Evolutionary conservation across 192 early-diverging fungal species (phyloP), one percentile per base, ranked within the genome.

Genomic region (Thamnidium elegans): DNA sequence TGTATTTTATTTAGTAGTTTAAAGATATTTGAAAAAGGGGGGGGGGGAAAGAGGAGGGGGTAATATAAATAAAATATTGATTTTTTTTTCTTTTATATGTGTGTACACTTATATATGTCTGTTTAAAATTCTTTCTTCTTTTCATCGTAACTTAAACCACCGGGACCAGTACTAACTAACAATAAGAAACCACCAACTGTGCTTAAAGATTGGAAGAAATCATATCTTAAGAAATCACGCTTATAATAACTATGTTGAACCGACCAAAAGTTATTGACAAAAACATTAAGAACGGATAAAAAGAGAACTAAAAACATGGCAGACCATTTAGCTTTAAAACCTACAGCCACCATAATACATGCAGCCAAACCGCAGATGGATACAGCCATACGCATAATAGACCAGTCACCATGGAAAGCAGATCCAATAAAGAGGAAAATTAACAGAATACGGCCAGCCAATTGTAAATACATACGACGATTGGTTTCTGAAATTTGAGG

Each of bases 191-290:
- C 96, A 55, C 96, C 96, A 79, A 97, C 87, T 85, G 83, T 94
- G 90, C 95, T 89, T 90, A 98, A 84, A 1, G 92, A 97, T 78
- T 98, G 96, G 89, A 97, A 98, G 74, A 98, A 98, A 79, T 98
- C 96, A 74, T 97, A 98, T 75, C 95, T 92, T 66, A 95, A 88
- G 74, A 96, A 98, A 66, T 98, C 95, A 74, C 90, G 81, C 70
- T 92, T 89, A 3, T 87, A 85, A 52, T 91, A 89, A 50, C 78
- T 81, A 56, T 87, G 89, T 66, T 93, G 89, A 50, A 96, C 86
- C 93, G 89, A 84, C 95, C 95, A 97, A 84, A 91, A 99, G 84
- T 98, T 97, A 79, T 99, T 98, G 55, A 98, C 84, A 11, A 93
- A 69, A 45, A 99, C 82, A 74, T 99, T 98, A 72, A 87, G 89